Evolutionary conservation across 805 yeast genomes (phyloP), one percentile per base, ranked within the genome.

Genomic region (Saccharomycopsis fibuligera): DNA sequence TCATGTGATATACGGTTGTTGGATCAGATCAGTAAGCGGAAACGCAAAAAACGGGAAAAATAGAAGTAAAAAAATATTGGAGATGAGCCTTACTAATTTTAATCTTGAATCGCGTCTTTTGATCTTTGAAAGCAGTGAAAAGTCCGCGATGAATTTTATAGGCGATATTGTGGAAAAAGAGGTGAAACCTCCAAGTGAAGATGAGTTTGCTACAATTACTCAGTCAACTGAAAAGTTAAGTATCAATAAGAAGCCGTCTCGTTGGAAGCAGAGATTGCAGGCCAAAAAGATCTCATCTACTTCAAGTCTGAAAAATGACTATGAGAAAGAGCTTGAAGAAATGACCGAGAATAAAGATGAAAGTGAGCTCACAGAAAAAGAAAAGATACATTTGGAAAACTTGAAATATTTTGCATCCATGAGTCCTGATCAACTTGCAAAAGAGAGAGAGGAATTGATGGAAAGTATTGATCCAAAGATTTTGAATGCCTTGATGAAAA

Each of bases 371-470:
- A 66, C 82, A 0, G 95, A 86, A 56, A 77, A 83, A 0, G 90
- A 84, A 55, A 74, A 77, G 59, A 86, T 89, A 21, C 91, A 87
- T 61, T 61, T 75, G 48, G 96, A 89, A 59, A 90, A 88, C 62
- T 62, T 85, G 53, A 76, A 79, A 35, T 69, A 72, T 36, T 61
- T 90, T 48, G 67, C 78, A 33, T 62, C 65, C 12, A 82, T 89
- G 90, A 68, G 82, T 2, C 72, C 70, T 1, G 82, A 76, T 16
- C 88, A 89, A 58, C 74, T 86, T 31, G 68, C 72, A 30, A 64
- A 68, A 41, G 91, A 86, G 55, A 73, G 78, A 54, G 75, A 76
- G 54, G 95, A 87, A 57, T 64, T 90, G 31, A 55, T 86, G 45
- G 72, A 71, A n/a, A 69, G 74, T 0, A 67, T 90, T 61, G 82